phyloP scores from a whole-genome alignment of 2,329 filamentous ascomycete species.

The Penicillium digitatum region DNA sequence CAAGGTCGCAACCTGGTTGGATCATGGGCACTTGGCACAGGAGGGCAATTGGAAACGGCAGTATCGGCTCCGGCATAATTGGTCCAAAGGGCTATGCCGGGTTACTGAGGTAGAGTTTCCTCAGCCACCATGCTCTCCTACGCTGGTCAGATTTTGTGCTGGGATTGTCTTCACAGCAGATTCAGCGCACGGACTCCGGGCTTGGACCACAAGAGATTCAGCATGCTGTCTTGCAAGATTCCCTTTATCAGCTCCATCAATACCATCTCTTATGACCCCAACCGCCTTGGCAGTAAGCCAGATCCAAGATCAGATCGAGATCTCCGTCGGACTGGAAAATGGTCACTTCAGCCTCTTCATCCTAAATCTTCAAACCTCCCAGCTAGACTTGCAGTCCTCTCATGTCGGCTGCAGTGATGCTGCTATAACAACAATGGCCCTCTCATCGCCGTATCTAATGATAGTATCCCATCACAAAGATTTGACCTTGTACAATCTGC shows the following conservation, averaged over 20 bases:
- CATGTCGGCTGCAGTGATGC: conserved; percentile 62
- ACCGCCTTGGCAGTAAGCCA: conserved; percentile 48
- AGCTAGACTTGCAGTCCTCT: conserved; percentile 52
- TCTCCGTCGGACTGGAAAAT: conserved; percentile 67
- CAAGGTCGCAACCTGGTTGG: conserved; percentile 58
- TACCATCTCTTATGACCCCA: conserved; percentile 61
- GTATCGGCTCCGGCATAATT: conserved; percentile 86
- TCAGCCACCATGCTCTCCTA: conserved; percentile 52
- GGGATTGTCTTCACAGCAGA: conserved; percentile 77
- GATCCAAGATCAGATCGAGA: conserved; percentile 49
- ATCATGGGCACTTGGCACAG: conserved; percentile 56
- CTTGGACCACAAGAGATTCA: conserved; percentile 67
- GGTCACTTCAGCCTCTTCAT: conserved; percentile 69
- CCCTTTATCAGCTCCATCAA: conserved; percentile 36
- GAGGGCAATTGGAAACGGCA: conserved; percentile 76
- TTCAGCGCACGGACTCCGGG: conserved; percentile 63
- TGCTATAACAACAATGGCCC: conserved; percentile 65
- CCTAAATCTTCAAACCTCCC: conserved; percentile 47
- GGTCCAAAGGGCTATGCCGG: conserved; percentile 75
- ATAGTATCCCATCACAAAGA: conserved; percentile 71
- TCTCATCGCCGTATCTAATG: conserved; percentile 69
- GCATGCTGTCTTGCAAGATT: conserved; percentile 56
- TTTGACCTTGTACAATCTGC: conserved; percentile 71
- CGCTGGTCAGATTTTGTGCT: conserved; percentile 73
- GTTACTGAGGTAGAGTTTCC: conserved; percentile 71